Conservation (phyloP, 768 basidiomycete species). For the Leucocoprinus birnbaumii region DNA sequence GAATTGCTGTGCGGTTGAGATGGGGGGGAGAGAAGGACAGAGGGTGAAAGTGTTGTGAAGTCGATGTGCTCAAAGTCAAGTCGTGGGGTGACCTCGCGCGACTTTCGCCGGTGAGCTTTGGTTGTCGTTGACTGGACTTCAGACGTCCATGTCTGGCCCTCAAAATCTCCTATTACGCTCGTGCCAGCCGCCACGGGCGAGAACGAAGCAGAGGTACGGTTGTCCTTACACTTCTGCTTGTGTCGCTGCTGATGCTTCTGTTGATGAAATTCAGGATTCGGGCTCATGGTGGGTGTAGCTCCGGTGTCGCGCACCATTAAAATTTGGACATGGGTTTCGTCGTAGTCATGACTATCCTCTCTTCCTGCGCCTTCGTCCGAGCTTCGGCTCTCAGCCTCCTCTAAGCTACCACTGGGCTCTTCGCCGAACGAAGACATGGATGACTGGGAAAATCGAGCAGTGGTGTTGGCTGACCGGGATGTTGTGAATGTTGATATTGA, state of each 20-base stretch:
- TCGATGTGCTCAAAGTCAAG: conserved; percentile 15
- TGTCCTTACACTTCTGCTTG: not conserved
- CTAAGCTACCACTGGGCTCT: conserved; percentile 14
- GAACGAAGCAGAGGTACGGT: not conserved
- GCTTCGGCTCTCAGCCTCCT: not conserved
- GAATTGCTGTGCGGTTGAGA: not conserved
- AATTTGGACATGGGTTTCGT: conserved; percentile 24
- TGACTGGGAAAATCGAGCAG: conserved; percentile 40
- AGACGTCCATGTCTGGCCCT: conserved; percentile 12
- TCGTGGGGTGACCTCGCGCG: conserved; percentile 16
- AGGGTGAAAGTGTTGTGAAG: conserved; percentile 10
- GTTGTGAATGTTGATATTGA: conserved; percentile 24
- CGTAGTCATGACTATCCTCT: conserved; percentile 14
- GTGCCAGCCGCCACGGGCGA: not conserved
- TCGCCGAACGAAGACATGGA: conserved; percentile 44
- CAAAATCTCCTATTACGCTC: conserved; percentile 1
- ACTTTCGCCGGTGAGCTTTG: conserved; percentile 21
- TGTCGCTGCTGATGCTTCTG: conserved; percentile 19
- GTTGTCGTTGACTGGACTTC: conserved; percentile 11
- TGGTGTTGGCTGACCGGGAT: conserved; percentile 18
- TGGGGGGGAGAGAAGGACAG: conserved; percentile 12
- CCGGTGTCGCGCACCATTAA: conserved; percentile 48
- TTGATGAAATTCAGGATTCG: conserved; percentile 42
- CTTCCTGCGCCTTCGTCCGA: too few relatives aligned
- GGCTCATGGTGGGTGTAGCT: conserved; percentile 45